Percentiles rank a stretch among this genome's conserved stretches.
phyloP scores from a whole-genome alignment of 2,329 filamentous ascomycete species.

The Penicillium thymicola region DNA sequence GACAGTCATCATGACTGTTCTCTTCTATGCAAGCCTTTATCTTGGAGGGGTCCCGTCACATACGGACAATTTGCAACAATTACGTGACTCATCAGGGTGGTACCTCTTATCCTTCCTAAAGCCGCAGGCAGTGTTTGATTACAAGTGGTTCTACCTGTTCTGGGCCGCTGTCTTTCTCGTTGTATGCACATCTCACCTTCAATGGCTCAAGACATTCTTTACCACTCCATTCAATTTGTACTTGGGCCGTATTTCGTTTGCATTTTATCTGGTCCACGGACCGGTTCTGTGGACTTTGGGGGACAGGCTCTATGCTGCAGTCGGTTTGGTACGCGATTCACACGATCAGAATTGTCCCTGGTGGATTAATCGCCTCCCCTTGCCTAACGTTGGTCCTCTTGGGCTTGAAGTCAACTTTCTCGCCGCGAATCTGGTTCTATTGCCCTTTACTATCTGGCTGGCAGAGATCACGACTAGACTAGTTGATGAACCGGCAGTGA shows the following conservation, averaged over 20 bases:
- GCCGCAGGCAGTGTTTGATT: constrained; percentile 63
- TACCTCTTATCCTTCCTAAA: constrained; percentile 59
- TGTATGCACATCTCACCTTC: constrained; percentile 55
- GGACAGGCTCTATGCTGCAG: constrained; percentile 61
- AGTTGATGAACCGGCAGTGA: constrained; percentile 61
- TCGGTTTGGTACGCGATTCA: constrained; percentile 53
- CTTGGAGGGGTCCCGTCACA: constrained; percentile 61
- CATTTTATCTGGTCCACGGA: constrained; percentile 63
- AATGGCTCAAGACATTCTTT: constrained; percentile 57
- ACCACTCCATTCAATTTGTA: constrained; percentile 59
- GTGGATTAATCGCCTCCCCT: constrained; percentile 57
- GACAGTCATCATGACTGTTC: constrained; percentile 50
- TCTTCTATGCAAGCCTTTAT: constrained; percentile 54
- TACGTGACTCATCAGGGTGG: constrained; percentile 59
- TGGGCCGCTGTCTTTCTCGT: constrained; percentile 59
- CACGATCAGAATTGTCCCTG: constrained; percentile 52
- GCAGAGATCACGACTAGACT: constrained; percentile 56
- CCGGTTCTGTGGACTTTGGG: constrained; percentile 59
- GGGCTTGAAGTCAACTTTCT: constrained; percentile 62
- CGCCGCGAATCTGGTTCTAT: constrained; percentile 56
- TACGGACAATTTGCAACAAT: constrained; percentile 46
- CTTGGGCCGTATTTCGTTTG: constrained; percentile 60
- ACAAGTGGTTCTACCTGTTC: constrained; percentile 67
- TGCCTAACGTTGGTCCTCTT: constrained; percentile 56
- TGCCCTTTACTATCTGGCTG: constrained; percentile 58